These are phyloP conservation scores for Solanum bulbocastanum DNA, from an alignment of 257 asterid genomes.

Conservation along the genomic window DNA sequence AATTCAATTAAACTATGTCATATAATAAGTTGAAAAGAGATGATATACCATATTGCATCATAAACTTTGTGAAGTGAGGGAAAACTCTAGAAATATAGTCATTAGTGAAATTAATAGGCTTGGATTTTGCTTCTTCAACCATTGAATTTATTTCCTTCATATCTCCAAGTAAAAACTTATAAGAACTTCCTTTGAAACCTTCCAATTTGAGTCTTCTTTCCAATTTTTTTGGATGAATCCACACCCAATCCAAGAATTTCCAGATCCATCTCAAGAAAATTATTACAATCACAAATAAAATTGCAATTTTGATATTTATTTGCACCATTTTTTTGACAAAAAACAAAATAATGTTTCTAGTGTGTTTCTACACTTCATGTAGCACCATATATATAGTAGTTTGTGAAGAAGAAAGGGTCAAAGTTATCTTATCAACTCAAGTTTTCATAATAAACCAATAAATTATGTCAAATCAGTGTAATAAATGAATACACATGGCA, in stretches of 20 bases:
- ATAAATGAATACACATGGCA: background rate
- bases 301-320: background rate
- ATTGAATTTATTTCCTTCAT: background rate
- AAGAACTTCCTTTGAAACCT: background rate
- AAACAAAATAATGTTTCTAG: background rate
- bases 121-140: background rate
- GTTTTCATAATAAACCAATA: background rate
- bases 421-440: background rate
- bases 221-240: conserved; percentile 1
- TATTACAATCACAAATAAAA: background rate
- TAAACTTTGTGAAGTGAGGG: background rate
- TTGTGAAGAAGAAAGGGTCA: background rate
- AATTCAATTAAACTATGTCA: background rate
- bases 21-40: background rate
- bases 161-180: background rate
- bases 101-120: background rate
- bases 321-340: background rate
- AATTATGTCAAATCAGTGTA: background rate
- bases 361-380: background rate
- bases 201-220: background rate
- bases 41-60: background rate
- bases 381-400: background rate
- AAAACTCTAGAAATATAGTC: background rate
- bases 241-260: background rate
- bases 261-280: background rate